Base-by-base conservation (phyloP, 345 rosid species). In the Conringia planisiliqua region DNA sequence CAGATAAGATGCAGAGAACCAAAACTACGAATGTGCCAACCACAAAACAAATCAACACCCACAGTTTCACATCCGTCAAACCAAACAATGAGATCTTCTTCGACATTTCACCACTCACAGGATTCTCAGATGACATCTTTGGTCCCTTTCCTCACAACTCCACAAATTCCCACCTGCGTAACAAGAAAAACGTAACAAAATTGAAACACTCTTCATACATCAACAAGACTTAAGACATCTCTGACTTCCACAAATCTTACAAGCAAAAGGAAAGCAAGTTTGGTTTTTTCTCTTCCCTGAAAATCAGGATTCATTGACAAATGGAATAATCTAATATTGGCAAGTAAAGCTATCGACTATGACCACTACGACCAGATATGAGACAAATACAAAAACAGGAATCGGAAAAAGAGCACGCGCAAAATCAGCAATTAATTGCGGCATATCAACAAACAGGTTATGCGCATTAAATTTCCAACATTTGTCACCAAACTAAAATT, bases 31-130 rank as follows among this genome's bases (percentile, higher is more conserved):
- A 90, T 33, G 70, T 81, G 42, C 83, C 91, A 48, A 92, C 93
- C 16, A 85, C 86, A 61, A 89, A 66, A 47, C 97, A 89, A 51
- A 95, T 83, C 86, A 95, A 74, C 71, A 89, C 98, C 98, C 98
- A 95, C 20, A 92, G 80, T 78, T 89, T 95, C 27, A 92, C 73
- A 84, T 91, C 97, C 71, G 80, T 88, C 17, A 92, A 77, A 84
- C 98, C 99, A 61, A 92, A 86, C 77, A 91, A 27, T 1, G 90
- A 79, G 38, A 95, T 83, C 83, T 81, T 95, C 86, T 83, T 86
- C 2, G 96, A 87, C 68, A 92, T 78, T 47, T 84, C 90, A 18
- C 87, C 81, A 74, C 85, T 90, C 68, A 95, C 70, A 36, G 86
- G 77, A 82, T 80, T 85, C 70, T 83, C 85, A 22, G 93, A 81